These are phyloP conservation scores for Scutellaria barbata DNA, from an alignment of 257 asterid genomes.

Conservation along the genomic window DNA sequence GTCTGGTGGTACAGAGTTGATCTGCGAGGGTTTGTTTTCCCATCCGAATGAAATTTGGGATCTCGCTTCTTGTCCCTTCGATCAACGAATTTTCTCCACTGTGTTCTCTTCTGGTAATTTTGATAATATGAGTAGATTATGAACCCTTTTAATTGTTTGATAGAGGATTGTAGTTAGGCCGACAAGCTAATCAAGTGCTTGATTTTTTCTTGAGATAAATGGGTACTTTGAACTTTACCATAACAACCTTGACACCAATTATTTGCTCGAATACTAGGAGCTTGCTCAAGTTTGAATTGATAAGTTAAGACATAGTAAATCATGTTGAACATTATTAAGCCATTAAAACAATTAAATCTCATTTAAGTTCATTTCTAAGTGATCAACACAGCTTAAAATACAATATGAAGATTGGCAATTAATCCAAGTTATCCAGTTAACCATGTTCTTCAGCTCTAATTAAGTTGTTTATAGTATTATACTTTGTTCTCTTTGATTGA, in stretches of 20 bases:
- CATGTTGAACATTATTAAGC: slow-evolving; percentile 22
- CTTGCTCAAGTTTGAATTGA: slow-evolving; percentile 22
- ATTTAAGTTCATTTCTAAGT: slow-evolving; percentile 20
- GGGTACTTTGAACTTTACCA: background rate
- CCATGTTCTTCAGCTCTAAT: slow-evolving; percentile 9
- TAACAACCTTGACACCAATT: background rate
- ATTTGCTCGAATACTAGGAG: slow-evolving; percentile 16
- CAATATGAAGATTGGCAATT: background rate
- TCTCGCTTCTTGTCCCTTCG: slow-evolving; percentile 92
- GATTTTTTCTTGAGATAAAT: background rate
- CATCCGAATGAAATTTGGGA: slow-evolving; percentile 97
- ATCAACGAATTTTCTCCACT: slow-evolving; percentile 91
- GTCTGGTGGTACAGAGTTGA: slow-evolving; percentile 75
- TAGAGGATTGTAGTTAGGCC: slow-evolving; percentile 23
- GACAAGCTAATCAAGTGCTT: background rate
- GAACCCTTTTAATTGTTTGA: slow-evolving; percentile 1
- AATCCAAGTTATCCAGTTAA: background rate
- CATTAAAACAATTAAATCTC: slow-evolving; percentile 6
- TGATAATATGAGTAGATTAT: background rate
- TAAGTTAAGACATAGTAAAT: slow-evolving; percentile 12
- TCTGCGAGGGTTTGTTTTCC: slow-evolving; percentile 93
- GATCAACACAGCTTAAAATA: background rate
- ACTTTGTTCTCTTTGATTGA: slow-evolving; percentile 11
- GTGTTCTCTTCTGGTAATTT: slow-evolving; percentile 81
- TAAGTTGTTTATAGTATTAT: background rate